Evolutionary conservation across 768 basidiomycete genomes (phyloP).

Genomic region (Russula lepida): DNA sequence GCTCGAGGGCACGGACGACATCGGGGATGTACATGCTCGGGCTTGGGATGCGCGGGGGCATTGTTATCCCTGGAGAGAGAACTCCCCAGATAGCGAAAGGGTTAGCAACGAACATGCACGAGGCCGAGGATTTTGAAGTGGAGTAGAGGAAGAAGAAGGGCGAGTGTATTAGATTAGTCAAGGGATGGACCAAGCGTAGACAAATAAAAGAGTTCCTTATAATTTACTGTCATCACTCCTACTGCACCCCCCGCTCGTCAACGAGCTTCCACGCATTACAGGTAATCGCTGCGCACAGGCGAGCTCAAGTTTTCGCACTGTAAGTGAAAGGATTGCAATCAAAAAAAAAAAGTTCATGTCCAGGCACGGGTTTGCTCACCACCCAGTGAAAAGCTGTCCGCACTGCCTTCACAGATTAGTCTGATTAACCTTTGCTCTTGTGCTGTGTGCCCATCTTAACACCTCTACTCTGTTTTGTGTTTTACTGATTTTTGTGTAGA

Average conservation of each 20-base stretch:
- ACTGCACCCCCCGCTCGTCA: background rate
- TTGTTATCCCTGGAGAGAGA: background rate
- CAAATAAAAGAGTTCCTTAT: slow-evolving; percentile 7
- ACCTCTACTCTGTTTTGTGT: background rate
- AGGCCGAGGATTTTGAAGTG: background rate
- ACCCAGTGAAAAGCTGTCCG: background rate
- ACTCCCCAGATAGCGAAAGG: background rate
- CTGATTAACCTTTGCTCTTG: background rate
- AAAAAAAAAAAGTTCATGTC: background rate
- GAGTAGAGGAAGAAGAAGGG: slow-evolving; percentile 1
- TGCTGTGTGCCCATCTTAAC: background rate
- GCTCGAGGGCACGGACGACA: slow-evolving; percentile 39
- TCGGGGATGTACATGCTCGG: slow-evolving; percentile 62
- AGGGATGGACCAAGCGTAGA: slow-evolving; percentile 3
- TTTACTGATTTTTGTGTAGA: background rate
- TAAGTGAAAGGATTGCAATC: background rate
- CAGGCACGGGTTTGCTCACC: background rate
- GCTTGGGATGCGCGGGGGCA: slow-evolving; percentile 35
- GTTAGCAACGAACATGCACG: background rate
- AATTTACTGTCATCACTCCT: background rate
- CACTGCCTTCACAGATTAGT: background rate
- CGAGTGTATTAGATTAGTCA: background rate
- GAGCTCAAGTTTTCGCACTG: background rate
- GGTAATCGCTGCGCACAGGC: background rate
- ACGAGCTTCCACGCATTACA: background rate